phyloP scores from a whole-genome alignment of 371 early-diverging fungal species.

The Rhizopus microsporus region DNA sequence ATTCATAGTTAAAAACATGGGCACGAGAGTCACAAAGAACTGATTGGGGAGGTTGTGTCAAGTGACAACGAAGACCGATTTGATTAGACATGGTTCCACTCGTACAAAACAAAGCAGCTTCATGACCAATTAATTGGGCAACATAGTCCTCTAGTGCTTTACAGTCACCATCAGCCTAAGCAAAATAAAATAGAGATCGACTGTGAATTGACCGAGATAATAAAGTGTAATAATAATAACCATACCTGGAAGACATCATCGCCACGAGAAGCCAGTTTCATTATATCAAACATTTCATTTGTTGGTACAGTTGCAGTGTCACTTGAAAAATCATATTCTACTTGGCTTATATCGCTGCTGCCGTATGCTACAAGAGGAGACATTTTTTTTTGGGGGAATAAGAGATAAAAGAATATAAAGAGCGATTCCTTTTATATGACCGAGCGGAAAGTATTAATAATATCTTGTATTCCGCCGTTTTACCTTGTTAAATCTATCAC shows the following conservation, averaged over 20 bases:
- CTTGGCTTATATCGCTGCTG: conserved; percentile 2
- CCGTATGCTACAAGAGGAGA: conserved; percentile 16
- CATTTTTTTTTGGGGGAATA: conserved; percentile 8
- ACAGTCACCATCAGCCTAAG: conserved; percentile 24
- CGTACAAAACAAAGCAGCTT: conserved; percentile 80
- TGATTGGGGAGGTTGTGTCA: conserved; percentile 78
- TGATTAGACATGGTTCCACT: conserved; percentile 88
- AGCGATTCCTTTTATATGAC: not conserved
- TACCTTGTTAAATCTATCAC: no score
- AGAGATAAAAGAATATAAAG: not conserved
- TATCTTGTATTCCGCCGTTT: not conserved
- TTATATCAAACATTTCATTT: conserved; percentile 76
- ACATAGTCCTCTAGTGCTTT: conserved; percentile 68
- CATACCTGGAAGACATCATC: conserved; percentile 85
- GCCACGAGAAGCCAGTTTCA: conserved; percentile 74
- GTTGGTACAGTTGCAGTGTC: conserved; percentile 86
- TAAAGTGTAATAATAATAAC: not conserved
- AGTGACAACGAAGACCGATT: conserved; percentile 74
- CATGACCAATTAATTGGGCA: conserved; percentile 74
- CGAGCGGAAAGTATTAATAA: not conserved
- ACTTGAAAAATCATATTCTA: conserved; percentile 56
- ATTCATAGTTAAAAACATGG: conserved; percentile 81
- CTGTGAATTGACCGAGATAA: not conserved
- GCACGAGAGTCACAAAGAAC: conserved; percentile 77
- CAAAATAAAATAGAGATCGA: not conserved